Conservation (phyloP, 2,329 filamentous ascomycete species). For the Claviceps africana region DNA sequence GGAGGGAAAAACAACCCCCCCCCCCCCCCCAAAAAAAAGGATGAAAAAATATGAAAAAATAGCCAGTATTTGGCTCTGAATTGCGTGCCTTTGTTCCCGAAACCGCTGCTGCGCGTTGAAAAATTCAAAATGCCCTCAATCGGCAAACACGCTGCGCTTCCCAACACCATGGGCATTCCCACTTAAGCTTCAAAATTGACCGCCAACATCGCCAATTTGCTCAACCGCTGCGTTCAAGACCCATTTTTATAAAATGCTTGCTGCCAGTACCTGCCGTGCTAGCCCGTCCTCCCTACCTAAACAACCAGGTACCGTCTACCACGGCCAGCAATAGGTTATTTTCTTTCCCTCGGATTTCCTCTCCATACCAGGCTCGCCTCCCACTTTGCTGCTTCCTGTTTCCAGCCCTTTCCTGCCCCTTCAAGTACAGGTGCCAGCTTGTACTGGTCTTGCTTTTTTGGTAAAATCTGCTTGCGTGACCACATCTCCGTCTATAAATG, state of each 20-base stretch:
- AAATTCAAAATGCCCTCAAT: background rate
- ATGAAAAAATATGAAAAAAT: background rate
- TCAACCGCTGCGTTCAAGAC: background rate
- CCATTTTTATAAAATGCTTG: slow-evolving; percentile 5
- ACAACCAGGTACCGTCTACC: slow-evolving; percentile 3
- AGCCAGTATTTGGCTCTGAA: slow-evolving; percentile 1
- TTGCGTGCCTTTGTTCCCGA: background rate
- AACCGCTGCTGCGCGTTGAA: background rate
- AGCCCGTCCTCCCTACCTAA: slow-evolving; percentile 3
- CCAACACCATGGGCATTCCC: background rate
- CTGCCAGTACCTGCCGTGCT: background rate
- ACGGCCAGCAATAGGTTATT: background rate
- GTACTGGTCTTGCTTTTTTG: slow-evolving; percentile 7
- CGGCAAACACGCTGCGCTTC: background rate
- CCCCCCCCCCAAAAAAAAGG: background rate
- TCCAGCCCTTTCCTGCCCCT: too few species aligned
- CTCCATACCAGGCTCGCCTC: slow-evolving; percentile 11
- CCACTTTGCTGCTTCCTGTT: slow-evolving; percentile 7
- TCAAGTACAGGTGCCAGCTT: slow-evolving; percentile 4
- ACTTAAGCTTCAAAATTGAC: background rate
- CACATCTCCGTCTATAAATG: background rate
- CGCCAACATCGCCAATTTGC: background rate
- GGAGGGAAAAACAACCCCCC: too few species aligned
- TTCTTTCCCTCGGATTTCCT: background rate
- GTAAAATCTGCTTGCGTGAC: slow-evolving; percentile 1